Evolutionary conservation across 2,329 filamentous ascomycete genomes (phyloP).

Genomic region (Acarospora socialis): DNA sequence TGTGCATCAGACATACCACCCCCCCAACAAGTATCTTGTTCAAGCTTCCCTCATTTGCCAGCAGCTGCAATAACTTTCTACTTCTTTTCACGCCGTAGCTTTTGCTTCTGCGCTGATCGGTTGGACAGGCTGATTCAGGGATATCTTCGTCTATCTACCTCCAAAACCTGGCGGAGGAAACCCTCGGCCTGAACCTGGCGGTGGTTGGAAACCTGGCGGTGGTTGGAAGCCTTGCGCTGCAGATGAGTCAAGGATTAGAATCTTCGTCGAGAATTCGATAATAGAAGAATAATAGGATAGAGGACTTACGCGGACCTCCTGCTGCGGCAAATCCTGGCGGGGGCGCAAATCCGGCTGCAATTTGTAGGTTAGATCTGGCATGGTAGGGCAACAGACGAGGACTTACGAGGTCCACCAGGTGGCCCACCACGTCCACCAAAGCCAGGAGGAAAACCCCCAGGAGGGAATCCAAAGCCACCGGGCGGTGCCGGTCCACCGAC

Average conservation of each 20-base stretch:
- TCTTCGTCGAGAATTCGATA: conserved; percentile 23
- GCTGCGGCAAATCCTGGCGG: conserved; percentile 33
- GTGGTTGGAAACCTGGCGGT: conserved; percentile 61
- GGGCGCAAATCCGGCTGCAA: conserved; percentile 32
- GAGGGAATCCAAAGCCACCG: conserved; percentile 37
- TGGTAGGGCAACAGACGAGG: conserved; percentile 16
- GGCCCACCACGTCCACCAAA: conserved; percentile 39
- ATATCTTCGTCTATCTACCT: too few species aligned
- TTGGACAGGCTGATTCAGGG: too few species aligned
- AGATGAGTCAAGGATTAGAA: conserved; percentile 28
- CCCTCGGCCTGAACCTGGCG: conserved; percentile 40
- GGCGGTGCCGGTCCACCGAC: conserved; percentile 64
- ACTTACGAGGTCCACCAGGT: conserved; percentile 37
- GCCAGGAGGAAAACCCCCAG: conserved; percentile 39
- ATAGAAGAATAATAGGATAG: conserved; percentile 7
- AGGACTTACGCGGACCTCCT: conserved; percentile 30
- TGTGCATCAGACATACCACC: too few species aligned
- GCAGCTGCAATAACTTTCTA: too few species aligned
- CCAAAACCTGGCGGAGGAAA: conserved; percentile 38
- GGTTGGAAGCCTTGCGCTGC: conserved; percentile 40
- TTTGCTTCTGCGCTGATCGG: too few species aligned
- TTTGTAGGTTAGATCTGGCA: conserved; percentile 14
- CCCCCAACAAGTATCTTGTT: too few species aligned
- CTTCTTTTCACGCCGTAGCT: too few species aligned
- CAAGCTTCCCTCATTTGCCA: too few species aligned